Evolutionary conservation across 1,284 basidiomycete species (phyloP).

Genomic region (Porogramme epimiltina): DNA sequence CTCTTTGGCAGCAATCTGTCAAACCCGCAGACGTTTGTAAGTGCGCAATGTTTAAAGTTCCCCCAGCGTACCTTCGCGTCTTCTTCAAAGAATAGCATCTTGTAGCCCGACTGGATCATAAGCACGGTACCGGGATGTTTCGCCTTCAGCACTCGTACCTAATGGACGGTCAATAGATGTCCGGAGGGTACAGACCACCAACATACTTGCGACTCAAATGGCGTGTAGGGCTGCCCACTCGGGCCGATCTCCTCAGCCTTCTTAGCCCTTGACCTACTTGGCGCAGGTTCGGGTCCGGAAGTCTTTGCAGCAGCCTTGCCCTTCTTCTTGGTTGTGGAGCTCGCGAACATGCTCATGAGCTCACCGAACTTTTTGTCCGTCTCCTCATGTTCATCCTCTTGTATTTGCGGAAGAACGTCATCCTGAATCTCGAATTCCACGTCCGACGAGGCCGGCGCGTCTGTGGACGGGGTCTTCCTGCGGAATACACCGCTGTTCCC

Average conservation of each 20-base stretch:
- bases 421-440: constrained; percentile 9
- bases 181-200: neutral
- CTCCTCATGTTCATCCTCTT: constrained; percentile 33
- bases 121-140: constrained; percentile 78
- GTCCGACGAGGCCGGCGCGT: constrained; percentile 21
- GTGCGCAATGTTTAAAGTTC: neutral
- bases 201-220: constrained; percentile 78
- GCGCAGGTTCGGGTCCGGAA: constrained; percentile 32
- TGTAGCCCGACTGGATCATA: constrained; percentile 89
- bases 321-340: constrained; percentile 37
- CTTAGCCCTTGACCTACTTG: constrained; percentile 37
- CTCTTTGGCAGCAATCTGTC: constrained; percentile 78
- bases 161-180: neutral
- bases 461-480: constrained; percentile 1
- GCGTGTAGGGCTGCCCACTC: constrained; percentile 79
- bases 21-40: neutral
- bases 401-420: constrained; percentile 26
- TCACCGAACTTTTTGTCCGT: constrained; percentile 52
- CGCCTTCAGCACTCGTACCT: constrained; percentile 73
- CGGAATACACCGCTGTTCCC: constrained; percentile 42
- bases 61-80: constrained; percentile 70
- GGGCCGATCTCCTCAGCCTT: constrained; percentile 65
- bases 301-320: constrained; percentile 32
- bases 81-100: constrained; percentile 86
- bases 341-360: constrained; percentile 48